A percentile compares a stretch with the other conserved stretches of the same genome.
These are phyloP conservation scores for Rusavskia elegans DNA, from an alignment of 495 filamentous ascomycete species.

Conservation along the genomic window DNA sequence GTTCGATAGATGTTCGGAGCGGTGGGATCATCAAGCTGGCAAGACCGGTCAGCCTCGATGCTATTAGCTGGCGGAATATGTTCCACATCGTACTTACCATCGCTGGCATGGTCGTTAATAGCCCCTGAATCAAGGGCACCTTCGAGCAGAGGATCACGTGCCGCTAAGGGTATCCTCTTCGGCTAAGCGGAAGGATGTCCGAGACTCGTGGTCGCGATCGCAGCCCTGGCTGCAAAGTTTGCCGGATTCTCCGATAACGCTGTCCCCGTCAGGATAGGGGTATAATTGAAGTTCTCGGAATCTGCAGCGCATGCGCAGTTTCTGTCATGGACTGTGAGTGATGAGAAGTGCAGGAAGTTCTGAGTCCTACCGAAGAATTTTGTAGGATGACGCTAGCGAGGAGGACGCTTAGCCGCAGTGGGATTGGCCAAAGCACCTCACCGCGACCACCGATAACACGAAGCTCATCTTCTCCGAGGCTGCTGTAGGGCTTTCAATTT, in stretches of 20 bases:
- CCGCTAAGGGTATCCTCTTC: not conserved
- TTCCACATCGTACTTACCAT: not conserved
- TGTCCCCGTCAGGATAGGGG: not conserved
- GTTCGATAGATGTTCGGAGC: slow-evolving; percentile 32
- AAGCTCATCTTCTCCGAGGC: too few relatives aligned
- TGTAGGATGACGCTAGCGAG: not conserved
- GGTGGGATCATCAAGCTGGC: slow-evolving; percentile 54
- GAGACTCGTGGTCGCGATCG: not conserved
- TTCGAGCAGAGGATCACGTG: too few relatives aligned
- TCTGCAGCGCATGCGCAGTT: not conserved
- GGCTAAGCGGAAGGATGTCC: too few relatives aligned
- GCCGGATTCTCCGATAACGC: not conserved
- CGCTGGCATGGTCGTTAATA: not conserved
- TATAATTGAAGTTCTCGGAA: not conserved
- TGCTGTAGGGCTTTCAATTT: too few relatives aligned
- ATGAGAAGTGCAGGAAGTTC: slow-evolving; percentile 13
- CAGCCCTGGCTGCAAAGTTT: too few relatives aligned
- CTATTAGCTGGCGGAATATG: not conserved
- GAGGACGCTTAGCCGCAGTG: not conserved
- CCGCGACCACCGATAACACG: too few relatives aligned
- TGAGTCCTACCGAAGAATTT: slow-evolving; percentile 12
- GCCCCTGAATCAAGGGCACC: not conserved
- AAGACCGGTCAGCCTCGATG: not conserved
- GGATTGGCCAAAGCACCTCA: too few relatives aligned
- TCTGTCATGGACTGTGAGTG: slow-evolving; percentile 8